Evolutionary conservation across 1,284 basidiomycete genomes (phyloP), one percentile per base, ranked within the genome.

Genomic region (Cryptococcus depauperatus): DNA sequence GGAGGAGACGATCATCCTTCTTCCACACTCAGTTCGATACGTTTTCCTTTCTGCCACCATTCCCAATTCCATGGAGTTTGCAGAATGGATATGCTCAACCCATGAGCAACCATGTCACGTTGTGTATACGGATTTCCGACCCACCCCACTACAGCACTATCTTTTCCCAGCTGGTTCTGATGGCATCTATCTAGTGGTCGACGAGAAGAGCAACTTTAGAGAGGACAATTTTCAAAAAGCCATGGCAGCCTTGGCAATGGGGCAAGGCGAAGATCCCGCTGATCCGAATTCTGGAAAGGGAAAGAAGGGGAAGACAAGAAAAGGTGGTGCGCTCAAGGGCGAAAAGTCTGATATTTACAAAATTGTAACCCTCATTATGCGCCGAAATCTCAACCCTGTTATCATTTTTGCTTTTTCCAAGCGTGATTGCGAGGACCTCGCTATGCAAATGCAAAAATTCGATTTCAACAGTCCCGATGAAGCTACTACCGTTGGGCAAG

Each of bases 11-110:
- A 96, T 98, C 67, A 98, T 98, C 57, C 79, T 99, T 0, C 80
- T 99, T 7, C 93, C 95, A 3, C 88, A 96, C 68, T 83, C 82
- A 21, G 93, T 98, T 48, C 90, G 86, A 70, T 95, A 96, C 66
- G 95, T 98, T 52, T 98, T 99, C 74, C 82, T 98, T 30, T 99
- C 95, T n/a, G 93, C 95, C 44, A 99, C 95, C 22, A 98, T 99
- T 50, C 95, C 95, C 30, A 98, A 99, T 72, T 92, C 95, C 8
- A 95, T 96, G 89, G 90, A 99, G 67, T 99, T 99, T 58, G 91
- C 93, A 32, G 88, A 96, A 69, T 99, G 95, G 95, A 91, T 98
- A 63, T 90, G 85, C 72, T 85, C 91, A 65, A 92, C 85, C 1
- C 95, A 98, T 63, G 84, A 93, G 46, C 95, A 98, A 64, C 93